These are phyloP conservation scores for Salvia miltiorrhiza DNA, from an alignment of 257 asterid species.

Conservation along the genomic window DNA sequence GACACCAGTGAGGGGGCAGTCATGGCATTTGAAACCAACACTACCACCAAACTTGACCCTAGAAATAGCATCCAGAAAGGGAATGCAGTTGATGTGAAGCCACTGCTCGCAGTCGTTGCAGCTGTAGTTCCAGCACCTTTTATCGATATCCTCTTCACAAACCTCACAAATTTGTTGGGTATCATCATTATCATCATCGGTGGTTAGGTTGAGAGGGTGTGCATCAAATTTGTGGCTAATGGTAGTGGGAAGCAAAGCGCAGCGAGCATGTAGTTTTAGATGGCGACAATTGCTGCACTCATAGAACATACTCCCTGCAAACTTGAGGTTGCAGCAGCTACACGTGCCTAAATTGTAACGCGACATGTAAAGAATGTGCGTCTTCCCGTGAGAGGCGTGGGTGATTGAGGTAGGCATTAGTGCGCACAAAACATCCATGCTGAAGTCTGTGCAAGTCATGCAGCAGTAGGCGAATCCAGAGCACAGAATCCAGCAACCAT, in stretches of 20 bases:
- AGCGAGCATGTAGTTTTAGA: background rate
- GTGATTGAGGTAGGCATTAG: background rate
- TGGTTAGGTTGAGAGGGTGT: constrained; percentile 17
- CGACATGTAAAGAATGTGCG: constrained; percentile 1
- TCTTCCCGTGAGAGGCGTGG: background rate
- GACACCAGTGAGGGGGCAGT: background rate
- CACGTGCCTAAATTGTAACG: background rate
- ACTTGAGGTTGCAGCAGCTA: background rate
- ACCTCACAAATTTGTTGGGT: no score
- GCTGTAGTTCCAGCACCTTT: background rate
- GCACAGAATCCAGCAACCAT: background rate
- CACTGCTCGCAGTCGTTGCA: constrained; percentile 3
- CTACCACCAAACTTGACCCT: constrained; percentile 9
- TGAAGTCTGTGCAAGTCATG: background rate
- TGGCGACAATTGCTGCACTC: background rate
- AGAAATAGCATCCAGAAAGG: background rate
- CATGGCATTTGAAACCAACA: no score
- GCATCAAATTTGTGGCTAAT: background rate
- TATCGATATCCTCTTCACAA: no score
- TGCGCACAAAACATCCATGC: background rate
- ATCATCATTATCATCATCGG: no score
- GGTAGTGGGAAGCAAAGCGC: constrained; percentile 11
- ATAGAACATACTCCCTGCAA: background rate
- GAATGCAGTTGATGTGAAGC: no score
- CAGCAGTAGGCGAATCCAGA: background rate